These are phyloP conservation scores for fission yeast (Schizosaccharomyces pombe) DNA, from an alignment of 805 yeast species.

Conservation along the genomic window DNA sequence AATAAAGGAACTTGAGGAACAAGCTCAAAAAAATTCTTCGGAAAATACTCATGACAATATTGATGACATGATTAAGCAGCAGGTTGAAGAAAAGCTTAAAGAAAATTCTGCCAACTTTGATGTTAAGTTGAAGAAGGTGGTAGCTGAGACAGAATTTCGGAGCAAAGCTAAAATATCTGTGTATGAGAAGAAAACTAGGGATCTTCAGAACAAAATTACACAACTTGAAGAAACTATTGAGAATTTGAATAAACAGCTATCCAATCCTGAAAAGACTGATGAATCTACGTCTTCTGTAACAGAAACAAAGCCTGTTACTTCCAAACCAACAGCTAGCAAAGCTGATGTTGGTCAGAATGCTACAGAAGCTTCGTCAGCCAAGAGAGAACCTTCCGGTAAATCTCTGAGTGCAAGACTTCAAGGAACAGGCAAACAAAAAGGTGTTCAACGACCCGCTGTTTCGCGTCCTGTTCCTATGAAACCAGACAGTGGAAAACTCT, in stretches of 20 bases:
- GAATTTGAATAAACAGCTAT: not conserved
- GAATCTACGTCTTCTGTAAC: not conserved
- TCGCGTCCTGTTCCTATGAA: slow-evolving; percentile 1
- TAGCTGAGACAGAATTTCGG: not conserved
- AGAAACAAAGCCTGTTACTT: not conserved
- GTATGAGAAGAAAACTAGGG: not conserved
- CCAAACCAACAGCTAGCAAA: not conserved
- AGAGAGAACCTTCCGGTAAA: not conserved
- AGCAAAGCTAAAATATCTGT: not conserved
- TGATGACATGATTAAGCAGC: not conserved
- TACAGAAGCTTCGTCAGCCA: not conserved
- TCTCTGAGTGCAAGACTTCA: not conserved
- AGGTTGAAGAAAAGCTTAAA: not conserved
- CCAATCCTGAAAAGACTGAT: not conserved
- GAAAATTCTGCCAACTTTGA: not conserved
- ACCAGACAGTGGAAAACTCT: not conserved
- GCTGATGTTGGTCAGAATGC: not conserved
- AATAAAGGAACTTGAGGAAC: not conserved
- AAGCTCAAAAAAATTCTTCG: not conserved
- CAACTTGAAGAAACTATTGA: not conserved
- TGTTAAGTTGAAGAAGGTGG: not conserved
- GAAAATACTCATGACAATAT: not conserved
- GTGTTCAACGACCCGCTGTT: not conserved
- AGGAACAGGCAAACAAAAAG: not conserved
- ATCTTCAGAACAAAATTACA: not conserved